A percentile compares a stretch with the other conserved stretches of the same genome.
Conservation (phyloP, 2,329 filamentous ascomycete species). For the Purpureocillium takamizusanense region DNA sequence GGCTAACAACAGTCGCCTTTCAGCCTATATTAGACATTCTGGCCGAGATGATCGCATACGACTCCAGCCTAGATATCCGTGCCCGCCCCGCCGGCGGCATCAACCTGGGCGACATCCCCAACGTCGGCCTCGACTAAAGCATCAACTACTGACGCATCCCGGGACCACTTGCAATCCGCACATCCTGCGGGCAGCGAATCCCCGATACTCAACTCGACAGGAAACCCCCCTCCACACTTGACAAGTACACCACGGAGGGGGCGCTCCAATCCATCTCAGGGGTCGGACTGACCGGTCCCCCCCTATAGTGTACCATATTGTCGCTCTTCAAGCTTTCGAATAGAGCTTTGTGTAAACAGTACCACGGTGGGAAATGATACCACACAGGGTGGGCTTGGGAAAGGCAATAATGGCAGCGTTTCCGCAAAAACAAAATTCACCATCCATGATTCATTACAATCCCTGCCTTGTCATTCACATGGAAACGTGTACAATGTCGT, state of each 20-base stretch:
- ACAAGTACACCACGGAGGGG: slow-evolving; percentile 1
- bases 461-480: neutral
- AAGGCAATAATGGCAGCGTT: slow-evolving; percentile 20
- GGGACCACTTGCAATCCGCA: too few species aligned
- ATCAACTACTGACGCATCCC: neutral
- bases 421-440: slow-evolving; percentile 16
- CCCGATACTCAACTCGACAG: slow-evolving; percentile 1
- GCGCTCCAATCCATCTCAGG: slow-evolving; percentile 7
- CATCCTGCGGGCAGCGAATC: neutral
- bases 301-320: slow-evolving; percentile 29
- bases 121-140: slow-evolving; percentile 45
- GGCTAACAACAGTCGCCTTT: too few species aligned
- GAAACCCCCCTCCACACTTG: neutral
- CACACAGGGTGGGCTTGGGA: slow-evolving; percentile 18
- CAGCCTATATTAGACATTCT: slow-evolving; percentile 90
- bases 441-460: slow-evolving; percentile 10
- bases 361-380: slow-evolving; percentile 10
- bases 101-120: slow-evolving; percentile 39
- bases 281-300: slow-evolving; percentile 11
- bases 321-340: slow-evolving; percentile 25
- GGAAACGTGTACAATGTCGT: neutral
- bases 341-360: slow-evolving; percentile 34
- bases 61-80: slow-evolving; percentile 61
- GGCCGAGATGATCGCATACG: slow-evolving; percentile 95
- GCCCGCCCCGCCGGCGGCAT: slow-evolving; percentile 25